Percentiles rank a stretch among this genome's conserved stretches.
Conservation (phyloP, 2,329 filamentous ascomycete species). For the Diaporthe citrichinensis region DNA sequence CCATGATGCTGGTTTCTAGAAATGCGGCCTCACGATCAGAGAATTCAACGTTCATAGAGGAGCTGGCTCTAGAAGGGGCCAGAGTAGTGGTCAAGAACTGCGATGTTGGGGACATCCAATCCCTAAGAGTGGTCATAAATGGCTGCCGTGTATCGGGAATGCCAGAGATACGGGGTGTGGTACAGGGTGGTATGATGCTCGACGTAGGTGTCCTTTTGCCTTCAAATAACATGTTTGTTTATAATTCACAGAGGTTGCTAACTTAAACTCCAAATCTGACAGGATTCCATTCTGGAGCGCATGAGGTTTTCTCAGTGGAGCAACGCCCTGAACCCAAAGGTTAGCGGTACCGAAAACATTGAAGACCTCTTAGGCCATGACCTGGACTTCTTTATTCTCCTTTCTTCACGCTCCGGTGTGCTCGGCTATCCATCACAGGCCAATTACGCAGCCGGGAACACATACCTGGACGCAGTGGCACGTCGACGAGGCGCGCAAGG, state of each 20-base stretch:
- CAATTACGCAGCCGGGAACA: conserved; percentile 54
- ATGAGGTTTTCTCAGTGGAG: not conserved
- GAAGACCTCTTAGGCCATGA: conserved; percentile 48
- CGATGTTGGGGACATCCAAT: not conserved
- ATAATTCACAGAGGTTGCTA: too few species aligned
- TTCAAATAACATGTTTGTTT: too few species aligned
- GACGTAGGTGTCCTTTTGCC: not conserved
- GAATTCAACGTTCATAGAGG: not conserved
- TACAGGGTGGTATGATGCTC: not conserved
- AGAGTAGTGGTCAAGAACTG: not conserved
- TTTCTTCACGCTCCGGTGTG: not conserved
- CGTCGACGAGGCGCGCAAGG: conserved; percentile 49
- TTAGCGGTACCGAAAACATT: conserved; percentile 49
- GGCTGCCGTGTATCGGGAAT: not conserved
- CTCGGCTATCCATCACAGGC: conserved; percentile 43
- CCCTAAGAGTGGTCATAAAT: not conserved
- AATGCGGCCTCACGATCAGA: not conserved
- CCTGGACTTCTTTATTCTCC: conserved; percentile 53
- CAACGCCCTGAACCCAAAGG: not conserved
- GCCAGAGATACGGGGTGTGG: not conserved
- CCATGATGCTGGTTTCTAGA: not conserved
- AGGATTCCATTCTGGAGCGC: not conserved
- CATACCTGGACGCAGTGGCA: conserved; percentile 52
- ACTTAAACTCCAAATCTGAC: not conserved
- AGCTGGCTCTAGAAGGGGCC: not conserved